Base-by-base conservation (phyloP, 768 basidiomycete species). In the Candolleomyces eurysporus region DNA sequence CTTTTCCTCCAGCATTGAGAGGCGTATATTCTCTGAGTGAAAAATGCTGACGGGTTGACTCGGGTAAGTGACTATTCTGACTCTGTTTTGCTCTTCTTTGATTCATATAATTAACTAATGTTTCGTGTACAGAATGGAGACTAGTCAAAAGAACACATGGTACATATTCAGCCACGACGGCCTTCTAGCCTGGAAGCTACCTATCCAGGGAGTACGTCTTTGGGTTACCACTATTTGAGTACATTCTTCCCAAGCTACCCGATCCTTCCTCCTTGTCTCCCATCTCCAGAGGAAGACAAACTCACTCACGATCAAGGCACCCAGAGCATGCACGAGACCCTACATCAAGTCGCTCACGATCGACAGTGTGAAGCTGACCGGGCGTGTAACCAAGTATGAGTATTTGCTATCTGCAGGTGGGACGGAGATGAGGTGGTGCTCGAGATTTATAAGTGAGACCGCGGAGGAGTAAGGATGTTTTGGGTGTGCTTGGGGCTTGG, bases 111-210 rank as follows among this genome's bases (percentile, higher is more conserved):
- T 2, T n/a, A 26, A n/a, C 22, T 49, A n/a, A 30, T 42, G 13
- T 55, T 32, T 61, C 30, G 54, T 43, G 32, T 49, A 10, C 58
- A 92, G 88, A 94, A 94, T 65, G 92, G 94, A 70, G 92, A 94
- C 68, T 93, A 91, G 92, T 1, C 92, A 94, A 70, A 94, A 93
- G 92, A 91, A 89, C 66, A 89, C 92, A 0, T 94, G 92, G 92
- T 93, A 88, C 66, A 80, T 93, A 14, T 93, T 92, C 75, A 88
- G 85, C n/a, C 54, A 84, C 90, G 0, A 79, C 94, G 72, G 91
- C 92, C 1, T 90, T 94, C 72, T 94, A 94, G 65, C 91, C 90
- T 42, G 91, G 93, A 42, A 88, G 92, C 68, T 91, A 91, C 0
- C 88, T 88, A 0, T 89, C 88, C 0, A 86, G 83, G 2, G 83